phyloP scores from a whole-genome alignment of 148 eudicot species.

The Rhododendron molle region DNA sequence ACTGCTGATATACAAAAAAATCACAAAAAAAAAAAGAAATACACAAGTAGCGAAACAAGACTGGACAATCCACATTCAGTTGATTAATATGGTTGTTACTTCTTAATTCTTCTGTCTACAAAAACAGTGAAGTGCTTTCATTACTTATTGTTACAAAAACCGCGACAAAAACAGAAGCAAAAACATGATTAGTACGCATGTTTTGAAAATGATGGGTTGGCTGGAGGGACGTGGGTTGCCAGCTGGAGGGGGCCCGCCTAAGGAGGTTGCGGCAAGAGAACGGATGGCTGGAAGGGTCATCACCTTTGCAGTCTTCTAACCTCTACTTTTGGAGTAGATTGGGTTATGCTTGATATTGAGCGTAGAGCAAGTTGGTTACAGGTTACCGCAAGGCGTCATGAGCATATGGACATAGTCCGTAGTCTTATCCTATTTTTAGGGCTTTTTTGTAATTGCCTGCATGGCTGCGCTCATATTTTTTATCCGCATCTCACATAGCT shows the following conservation, averaged over 20 bases:
- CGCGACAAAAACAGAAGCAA: background rate
- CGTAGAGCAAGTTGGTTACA: background rate
- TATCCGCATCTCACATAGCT: background rate
- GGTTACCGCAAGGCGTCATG: background rate
- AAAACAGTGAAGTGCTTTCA: background rate
- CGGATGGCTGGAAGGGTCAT: background rate
- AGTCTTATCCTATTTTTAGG: background rate
- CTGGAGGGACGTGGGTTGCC: background rate
- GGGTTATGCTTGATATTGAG: background rate
- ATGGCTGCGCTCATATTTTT: background rate
- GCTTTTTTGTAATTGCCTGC: background rate
- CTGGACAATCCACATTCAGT: background rate
- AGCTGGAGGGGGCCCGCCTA: background rate
- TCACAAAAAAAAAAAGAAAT: background rate
- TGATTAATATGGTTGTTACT: background rate
- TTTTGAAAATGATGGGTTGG: background rate
- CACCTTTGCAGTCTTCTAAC: background rate
- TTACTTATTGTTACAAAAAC: background rate
- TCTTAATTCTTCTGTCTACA: background rate
- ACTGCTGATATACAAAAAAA: background rate
- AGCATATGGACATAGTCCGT: background rate
- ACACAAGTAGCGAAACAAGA: background rate
- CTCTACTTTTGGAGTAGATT: background rate
- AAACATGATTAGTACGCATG: background rate
- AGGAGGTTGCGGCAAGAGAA: background rate